phyloP scores from a whole-genome alignment of 129 eudicot species.

The Flaveria linearis region DNA sequence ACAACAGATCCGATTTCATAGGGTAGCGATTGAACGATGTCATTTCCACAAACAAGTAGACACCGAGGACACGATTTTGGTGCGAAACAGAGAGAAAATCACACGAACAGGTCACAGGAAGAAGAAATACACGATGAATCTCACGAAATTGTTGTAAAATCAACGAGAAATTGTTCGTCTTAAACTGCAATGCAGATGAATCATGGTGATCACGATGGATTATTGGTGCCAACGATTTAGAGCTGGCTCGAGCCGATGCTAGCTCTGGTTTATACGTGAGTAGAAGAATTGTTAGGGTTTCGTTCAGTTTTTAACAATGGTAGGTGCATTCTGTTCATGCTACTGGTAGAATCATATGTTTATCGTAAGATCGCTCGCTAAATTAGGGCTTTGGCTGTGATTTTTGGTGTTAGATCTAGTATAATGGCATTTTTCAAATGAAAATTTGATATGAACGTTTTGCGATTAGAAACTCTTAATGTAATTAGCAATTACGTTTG shows the following conservation, averaged over 20 bases:
- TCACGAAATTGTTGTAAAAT: slow-evolving; percentile 13
- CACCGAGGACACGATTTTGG: slow-evolving; percentile 26
- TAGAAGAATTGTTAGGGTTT: slow-evolving; percentile 26
- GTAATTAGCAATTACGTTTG: neutral
- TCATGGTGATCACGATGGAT: neutral
- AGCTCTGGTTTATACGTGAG: slow-evolving; percentile 15
- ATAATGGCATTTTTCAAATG: neutral
- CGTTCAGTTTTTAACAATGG: slow-evolving; percentile 25
- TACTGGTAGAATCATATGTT: slow-evolving; percentile 5
- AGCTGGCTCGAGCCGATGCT: slow-evolving; percentile 19
- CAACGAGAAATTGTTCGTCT: neutral
- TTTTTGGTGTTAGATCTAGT: neutral
- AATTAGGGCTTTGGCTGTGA: slow-evolving; percentile 7
- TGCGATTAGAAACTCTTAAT: neutral
- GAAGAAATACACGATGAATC: neutral
- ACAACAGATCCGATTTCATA: slow-evolving; percentile 33
- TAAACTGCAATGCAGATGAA: slow-evolving; percentile 22
- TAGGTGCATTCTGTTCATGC: slow-evolving; percentile 21
- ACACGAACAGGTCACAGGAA: neutral
- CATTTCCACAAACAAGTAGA: slow-evolving; percentile 36
- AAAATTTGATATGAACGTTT: neutral
- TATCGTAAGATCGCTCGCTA: neutral
- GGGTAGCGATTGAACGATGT: slow-evolving; percentile 35
- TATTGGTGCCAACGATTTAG: slow-evolving; percentile 9
- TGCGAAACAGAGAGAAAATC: slow-evolving; percentile 17